Evolutionary conservation across 192 early-diverging fungal genomes (phyloP), one percentile per base, ranked within the genome.

Genomic region (Pecoramyces ruminantium): DNA sequence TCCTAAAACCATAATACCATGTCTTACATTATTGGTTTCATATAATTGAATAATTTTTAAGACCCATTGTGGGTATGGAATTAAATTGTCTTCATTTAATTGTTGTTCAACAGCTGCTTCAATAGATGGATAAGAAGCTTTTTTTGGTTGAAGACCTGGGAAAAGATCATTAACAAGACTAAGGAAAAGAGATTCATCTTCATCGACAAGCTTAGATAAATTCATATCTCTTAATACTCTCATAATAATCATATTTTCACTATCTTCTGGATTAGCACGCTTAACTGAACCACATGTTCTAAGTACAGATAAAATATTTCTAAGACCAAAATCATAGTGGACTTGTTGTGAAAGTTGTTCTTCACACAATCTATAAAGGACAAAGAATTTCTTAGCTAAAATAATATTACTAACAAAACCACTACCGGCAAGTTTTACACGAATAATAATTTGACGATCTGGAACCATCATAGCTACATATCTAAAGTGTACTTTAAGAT

Each of bases 391-490:
- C 79, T 91, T 91, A 15, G 90, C 90, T 2, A 91, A 83, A 25
- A 91, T 81, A 58, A 91, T 86, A 84, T 91, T 91, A 85, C 87
- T 88, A 51, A 91, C 83, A 84, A 91, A 91, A 89, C 90, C 90
- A 81, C 87, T 87, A 28, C 90, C 90, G 38, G 90, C 90, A 30
- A 91, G 87, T 79, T 91, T 91, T 34, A 91, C 90, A 40, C 90
- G 83, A 77, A 91, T 91, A 81, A 91, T 91, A 83, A 91, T 91
- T 78, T 91, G 90, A 29, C 90, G 81, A 82, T 91, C 90, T 17
- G 90, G 90, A 29, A 91, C 78, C 90, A 91, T 91, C 90, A 91
- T 91, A 18, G 90, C 90, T 1, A 91, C 90, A 81, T 91, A 91
- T 79, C 90, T 84, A 86, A 91, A 91, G 81, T 91, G 88, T 4